Percentiles rank a stretch among this genome's conserved stretches.
Conservation (phyloP, 2,329 filamentous ascomycete species). For the Cladosporium sp. region DNA sequence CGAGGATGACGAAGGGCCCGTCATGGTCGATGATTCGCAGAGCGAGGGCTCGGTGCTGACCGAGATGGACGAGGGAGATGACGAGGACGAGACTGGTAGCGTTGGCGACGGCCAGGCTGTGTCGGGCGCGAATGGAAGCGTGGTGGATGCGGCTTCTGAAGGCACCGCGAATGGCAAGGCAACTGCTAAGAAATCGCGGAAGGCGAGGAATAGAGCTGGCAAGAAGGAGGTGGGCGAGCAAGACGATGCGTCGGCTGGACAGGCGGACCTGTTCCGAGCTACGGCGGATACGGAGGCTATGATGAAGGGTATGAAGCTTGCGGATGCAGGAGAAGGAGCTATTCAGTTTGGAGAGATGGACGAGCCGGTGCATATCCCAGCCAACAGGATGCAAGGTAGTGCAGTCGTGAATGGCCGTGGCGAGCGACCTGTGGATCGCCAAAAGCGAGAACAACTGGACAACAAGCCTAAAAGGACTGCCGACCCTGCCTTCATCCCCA, state of each 20-base stretch:
- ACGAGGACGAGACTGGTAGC: slow-evolving; percentile 53
- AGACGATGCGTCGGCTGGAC: slow-evolving; percentile 49
- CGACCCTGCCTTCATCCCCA: slow-evolving; percentile 91
- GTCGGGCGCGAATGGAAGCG: slow-evolving; percentile 26
- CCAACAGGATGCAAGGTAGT: slow-evolving; percentile 1
- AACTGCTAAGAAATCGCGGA: slow-evolving; percentile 40
- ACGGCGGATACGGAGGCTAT: slow-evolving; percentile 62
- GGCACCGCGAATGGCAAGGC: slow-evolving; percentile 27
- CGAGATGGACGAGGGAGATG: slow-evolving; percentile 45
- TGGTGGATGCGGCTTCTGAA: slow-evolving; percentile 33
- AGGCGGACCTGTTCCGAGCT: slow-evolving; percentile 41
- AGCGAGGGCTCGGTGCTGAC: slow-evolving; percentile 62
- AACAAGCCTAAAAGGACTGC: slow-evolving; percentile 85
- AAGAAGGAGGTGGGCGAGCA: slow-evolving; percentile 52
- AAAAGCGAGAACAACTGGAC: slow-evolving; percentile 85
- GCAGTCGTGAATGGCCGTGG: slow-evolving; percentile 33
- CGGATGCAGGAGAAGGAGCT: slow-evolving; percentile 14
- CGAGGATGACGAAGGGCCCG: slow-evolving; percentile 62
- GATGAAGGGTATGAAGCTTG: slow-evolving; percentile 54
- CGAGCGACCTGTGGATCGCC: slow-evolving; percentile 67
- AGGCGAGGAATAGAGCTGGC: slow-evolving; percentile 29
- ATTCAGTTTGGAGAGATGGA: slow-evolving; percentile 19
- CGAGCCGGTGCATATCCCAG: slow-evolving; percentile 20
- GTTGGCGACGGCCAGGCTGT: slow-evolving; percentile 26
- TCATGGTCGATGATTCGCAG: slow-evolving; percentile 63